A percentile compares a stretch with the other conserved stretches of the same genome.
Evolutionary conservation across 2,329 filamentous ascomycete species (phyloP).

Genomic region (Alternaria brassicae): DNA sequence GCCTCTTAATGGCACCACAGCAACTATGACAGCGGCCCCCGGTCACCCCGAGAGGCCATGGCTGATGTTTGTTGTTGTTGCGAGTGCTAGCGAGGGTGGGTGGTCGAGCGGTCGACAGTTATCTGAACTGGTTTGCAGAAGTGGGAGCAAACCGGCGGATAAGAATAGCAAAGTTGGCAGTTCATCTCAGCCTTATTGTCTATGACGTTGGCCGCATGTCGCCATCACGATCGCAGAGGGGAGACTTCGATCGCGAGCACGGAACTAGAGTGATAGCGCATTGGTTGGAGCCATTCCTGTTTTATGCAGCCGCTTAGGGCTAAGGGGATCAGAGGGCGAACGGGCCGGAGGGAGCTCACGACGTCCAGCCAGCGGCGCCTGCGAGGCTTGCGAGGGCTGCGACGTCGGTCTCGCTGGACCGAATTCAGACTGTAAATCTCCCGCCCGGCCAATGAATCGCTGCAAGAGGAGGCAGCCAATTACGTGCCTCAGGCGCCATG

Average conservation of each 20-base stretch:
- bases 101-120: slow-evolving; percentile 15
- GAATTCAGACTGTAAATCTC: slow-evolving; percentile 39
- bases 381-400: slow-evolving; percentile 24
- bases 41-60: slow-evolving; percentile 33
- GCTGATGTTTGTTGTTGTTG: slow-evolving; percentile 24
- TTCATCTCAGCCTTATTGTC: slow-evolving; percentile 30
- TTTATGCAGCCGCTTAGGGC: slow-evolving; percentile 41
- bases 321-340: slow-evolving; percentile 34
- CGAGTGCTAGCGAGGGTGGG: slow-evolving; percentile 1
- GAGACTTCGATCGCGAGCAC: slow-evolving; percentile 38
- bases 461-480: slow-evolving; percentile 35
- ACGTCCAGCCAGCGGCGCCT: slow-evolving; percentile 22
- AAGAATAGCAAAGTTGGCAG: slow-evolving; percentile 34
- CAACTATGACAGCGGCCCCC: slow-evolving; percentile 34
- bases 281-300: slow-evolving; percentile 39
- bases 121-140: slow-evolving; percentile 16
- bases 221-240: slow-evolving; percentile 39
- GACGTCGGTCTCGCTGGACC: slow-evolving; percentile 39
- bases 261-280: slow-evolving; percentile 31
- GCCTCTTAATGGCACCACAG: slow-evolving; percentile 19
- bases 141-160: slow-evolving; percentile 12
- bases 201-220: slow-evolving; percentile 42
- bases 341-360: slow-evolving; percentile 38
- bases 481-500: slow-evolving; percentile 16
- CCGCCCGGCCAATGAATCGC: slow-evolving; percentile 38